phyloP scores from a whole-genome alignment of 2,329 filamentous ascomycete genomes.

The Bisporella sp. region DNA sequence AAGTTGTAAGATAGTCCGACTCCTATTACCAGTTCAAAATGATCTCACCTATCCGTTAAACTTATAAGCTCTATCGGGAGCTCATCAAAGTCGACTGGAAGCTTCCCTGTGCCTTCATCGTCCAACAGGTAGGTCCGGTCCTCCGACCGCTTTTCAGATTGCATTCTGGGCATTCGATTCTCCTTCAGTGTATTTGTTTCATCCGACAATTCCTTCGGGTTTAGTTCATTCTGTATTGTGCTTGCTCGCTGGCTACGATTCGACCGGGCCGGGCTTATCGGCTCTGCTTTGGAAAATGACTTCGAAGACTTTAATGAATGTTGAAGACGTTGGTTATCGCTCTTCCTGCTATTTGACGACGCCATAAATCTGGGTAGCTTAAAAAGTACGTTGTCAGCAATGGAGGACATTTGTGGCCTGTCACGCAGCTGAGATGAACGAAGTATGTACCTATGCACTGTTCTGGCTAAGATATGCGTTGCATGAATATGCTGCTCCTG shows the following conservation, averaged over 20 bases:
- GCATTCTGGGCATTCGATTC: slow-evolving; percentile 16
- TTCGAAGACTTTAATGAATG: slow-evolving; percentile 28
- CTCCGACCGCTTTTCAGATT: slow-evolving; percentile 34
- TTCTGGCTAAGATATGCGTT: too few relatives aligned
- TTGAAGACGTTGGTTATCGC: slow-evolving; percentile 22
- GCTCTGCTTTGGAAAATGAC: slow-evolving; percentile 31
- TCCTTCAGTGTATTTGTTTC: slow-evolving; percentile 7
- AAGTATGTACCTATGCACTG: slow-evolving; percentile 9
- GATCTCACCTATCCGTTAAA: slow-evolving; percentile 69
- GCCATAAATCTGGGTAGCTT: slow-evolving; percentile 27
- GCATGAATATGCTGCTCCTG: slow-evolving; percentile 5
- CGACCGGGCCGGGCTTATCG: slow-evolving; percentile 13
- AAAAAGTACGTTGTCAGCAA: slow-evolving; percentile 25
- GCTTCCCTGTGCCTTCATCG: slow-evolving; percentile 14
- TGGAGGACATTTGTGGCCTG: slow-evolving; percentile 10
- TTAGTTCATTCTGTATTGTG: slow-evolving; percentile 24
- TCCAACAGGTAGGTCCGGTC: slow-evolving; percentile 23
- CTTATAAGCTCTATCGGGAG: slow-evolving; percentile 91
- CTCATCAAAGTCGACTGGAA: slow-evolving; percentile 62
- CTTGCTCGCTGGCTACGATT: slow-evolving; percentile 21
- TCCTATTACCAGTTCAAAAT: too few relatives aligned
- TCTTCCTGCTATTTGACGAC: slow-evolving; percentile 16
- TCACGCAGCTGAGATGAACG: slow-evolving; percentile 1
- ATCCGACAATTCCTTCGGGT: slow-evolving; percentile 7
- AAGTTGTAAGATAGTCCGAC: slow-evolving; percentile 10